Conservation (phyloP, 1,284 basidiomycete genomes). For the Rhodofomes roseus region DNA sequence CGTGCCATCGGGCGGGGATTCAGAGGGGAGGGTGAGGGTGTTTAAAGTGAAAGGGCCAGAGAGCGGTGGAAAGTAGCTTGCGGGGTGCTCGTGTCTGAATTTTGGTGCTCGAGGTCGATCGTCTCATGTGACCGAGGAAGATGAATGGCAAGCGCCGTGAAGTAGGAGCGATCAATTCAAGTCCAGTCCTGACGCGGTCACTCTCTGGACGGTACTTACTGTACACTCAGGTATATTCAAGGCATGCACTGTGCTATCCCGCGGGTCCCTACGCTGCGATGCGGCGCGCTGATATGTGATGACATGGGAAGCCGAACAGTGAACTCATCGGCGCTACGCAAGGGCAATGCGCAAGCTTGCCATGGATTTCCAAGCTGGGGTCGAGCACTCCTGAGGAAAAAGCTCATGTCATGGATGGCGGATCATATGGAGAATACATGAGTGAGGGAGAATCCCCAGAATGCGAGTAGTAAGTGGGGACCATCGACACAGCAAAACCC, state of each 20-base stretch:
- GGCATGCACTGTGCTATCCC: too few species aligned
- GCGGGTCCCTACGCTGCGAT: too few species aligned
- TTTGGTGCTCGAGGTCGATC: neutral
- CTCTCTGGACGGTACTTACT: too few species aligned
- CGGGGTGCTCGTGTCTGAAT: neutral
- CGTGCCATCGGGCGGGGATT: slow-evolving; percentile 1
- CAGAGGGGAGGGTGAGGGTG: too few species aligned
- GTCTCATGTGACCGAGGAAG: neutral
- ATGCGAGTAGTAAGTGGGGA: slow-evolving; percentile 5
- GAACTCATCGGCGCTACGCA: too few species aligned
- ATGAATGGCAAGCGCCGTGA: neutral
- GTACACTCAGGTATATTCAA: too few species aligned
- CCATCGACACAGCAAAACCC: slow-evolving; percentile 9
- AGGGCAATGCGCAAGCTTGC: too few species aligned
- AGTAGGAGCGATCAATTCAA: too few species aligned
- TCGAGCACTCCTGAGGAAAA: neutral
- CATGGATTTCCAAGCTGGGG: too few species aligned
- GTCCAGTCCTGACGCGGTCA: too few species aligned
- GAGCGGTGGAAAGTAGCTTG: neutral
- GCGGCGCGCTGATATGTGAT: too few species aligned
- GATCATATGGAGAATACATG: slow-evolving; percentile 18
- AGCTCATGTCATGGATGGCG: slow-evolving; percentile 1
- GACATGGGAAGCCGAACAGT: too few species aligned
- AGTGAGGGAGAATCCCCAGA: neutral
- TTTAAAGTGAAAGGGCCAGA: neutral